A percentile compares a stretch with the other conserved stretches of the same genome.
Conservation (phyloP, 1,284 basidiomycete species). For the Rhodofomes roseus region DNA sequence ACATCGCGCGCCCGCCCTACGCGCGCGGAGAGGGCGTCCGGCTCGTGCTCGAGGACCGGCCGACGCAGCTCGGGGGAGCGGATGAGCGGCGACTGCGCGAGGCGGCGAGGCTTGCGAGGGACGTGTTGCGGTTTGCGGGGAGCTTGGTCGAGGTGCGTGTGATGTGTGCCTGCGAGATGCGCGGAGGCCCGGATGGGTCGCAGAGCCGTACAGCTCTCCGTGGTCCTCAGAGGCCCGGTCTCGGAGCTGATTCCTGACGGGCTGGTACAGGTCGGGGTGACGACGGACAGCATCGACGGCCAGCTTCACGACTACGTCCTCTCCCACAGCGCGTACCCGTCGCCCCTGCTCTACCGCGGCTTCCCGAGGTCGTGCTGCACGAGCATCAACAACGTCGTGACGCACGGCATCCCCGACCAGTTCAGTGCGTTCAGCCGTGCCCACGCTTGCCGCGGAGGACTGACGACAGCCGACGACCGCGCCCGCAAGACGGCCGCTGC, state of each 20-base stretch:
- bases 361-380: slow-evolving; percentile 90
- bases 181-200: not conserved
- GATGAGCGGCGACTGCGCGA: slow-evolving; percentile 56
- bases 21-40: slow-evolving; percentile 31
- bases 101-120: slow-evolving; percentile 59
- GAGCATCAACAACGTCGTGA: slow-evolving; percentile 82
- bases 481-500: slow-evolving; percentile 61
- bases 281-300: slow-evolving; percentile 72
- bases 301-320: slow-evolving; percentile 72
- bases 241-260: not conserved
- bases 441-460: not conserved
- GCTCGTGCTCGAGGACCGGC: slow-evolving; percentile 28
- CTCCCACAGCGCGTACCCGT: slow-evolving; percentile 77
- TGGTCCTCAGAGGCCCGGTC: not conserved
- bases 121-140: slow-evolving; percentile 56
- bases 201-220: not conserved
- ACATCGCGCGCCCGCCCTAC: slow-evolving; percentile 63
- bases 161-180: slow-evolving; percentile 15
- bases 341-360: slow-evolving; percentile 77
- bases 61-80: slow-evolving; percentile 52
- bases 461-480: not conserved
- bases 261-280: slow-evolving; percentile 57
- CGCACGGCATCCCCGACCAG: slow-evolving; percentile 88
- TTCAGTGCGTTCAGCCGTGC: slow-evolving; percentile 25
- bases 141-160: slow-evolving; percentile 50